Percentiles rank a stretch among this genome's conserved stretches.
phyloP scores from a whole-genome alignment of 2,329 filamentous ascomycete genomes.

The Colletotrichum chrysophilum region DNA sequence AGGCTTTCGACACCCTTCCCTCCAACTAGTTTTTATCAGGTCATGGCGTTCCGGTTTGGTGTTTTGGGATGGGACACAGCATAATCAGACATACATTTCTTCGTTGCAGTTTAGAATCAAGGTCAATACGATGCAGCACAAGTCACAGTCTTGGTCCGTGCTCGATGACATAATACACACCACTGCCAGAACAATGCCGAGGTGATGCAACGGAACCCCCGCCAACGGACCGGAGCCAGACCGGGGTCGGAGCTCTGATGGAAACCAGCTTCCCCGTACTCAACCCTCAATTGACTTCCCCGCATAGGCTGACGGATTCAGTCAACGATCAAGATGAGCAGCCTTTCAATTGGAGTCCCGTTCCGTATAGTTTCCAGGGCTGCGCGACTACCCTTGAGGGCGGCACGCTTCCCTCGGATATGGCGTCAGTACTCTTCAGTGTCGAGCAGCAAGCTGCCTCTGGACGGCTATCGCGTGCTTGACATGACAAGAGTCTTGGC shows the following conservation, averaged over 20 bases:
- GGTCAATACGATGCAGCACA: not conserved
- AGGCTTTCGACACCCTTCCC: slow-evolving; percentile 75
- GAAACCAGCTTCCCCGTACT: not conserved
- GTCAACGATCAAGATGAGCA: not conserved
- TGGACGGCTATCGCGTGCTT: slow-evolving; percentile 86
- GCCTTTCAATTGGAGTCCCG: not conserved
- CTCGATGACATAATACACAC: not conserved
- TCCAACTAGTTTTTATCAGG: slow-evolving; percentile 3
- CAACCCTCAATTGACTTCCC: not conserved
- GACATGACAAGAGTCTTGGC: slow-evolving; percentile 97
- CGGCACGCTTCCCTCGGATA: not conserved
- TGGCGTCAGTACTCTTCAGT: slow-evolving; percentile 35
- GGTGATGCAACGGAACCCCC: slow-evolving; percentile 12
- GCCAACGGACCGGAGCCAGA: slow-evolving; percentile 17
- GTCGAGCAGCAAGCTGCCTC: slow-evolving; percentile 55
- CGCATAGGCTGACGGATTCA: not conserved
- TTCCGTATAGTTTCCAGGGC: not conserved
- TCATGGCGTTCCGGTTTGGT: not conserved
- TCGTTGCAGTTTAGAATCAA: not conserved
- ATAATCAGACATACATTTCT: not conserved
- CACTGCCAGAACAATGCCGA: slow-evolving; percentile 5
- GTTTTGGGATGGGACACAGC: not conserved
- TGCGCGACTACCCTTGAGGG: not conserved
- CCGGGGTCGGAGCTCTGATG: slow-evolving; percentile 17
- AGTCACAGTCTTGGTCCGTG: not conserved